Conservation (phyloP, 306 rosid species). For the Carpinus fangiana region DNA sequence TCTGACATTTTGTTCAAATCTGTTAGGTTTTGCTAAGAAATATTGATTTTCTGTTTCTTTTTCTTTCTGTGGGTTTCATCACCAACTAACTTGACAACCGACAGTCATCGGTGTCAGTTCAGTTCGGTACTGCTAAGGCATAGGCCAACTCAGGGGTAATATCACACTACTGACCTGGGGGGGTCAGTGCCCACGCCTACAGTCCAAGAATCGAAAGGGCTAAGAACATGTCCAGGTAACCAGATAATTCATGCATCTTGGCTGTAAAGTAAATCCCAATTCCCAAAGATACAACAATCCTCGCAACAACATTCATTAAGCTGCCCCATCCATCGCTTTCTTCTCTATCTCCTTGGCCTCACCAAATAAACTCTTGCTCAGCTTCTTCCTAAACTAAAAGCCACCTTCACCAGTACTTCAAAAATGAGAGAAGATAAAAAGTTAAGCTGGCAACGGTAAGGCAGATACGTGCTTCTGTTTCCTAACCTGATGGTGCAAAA, state of each 20-base stretch:
- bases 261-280: neutral
- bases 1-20: no score
- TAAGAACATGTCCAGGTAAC: neutral
- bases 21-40: no score
- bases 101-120: no score
- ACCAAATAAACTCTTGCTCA: neutral
- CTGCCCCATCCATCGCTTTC: neutral
- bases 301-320: neutral
- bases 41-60: no score
- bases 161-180: no score
- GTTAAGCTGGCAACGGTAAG: neutral
- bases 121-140: no score
- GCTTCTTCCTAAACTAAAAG: neutral
- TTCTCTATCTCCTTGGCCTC: neutral
- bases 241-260: neutral
- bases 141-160: no score
- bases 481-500: neutral
- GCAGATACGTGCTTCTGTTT: neutral
- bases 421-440: neutral
- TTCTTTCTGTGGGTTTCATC: no score
- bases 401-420: neutral
- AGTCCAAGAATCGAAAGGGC: neutral
- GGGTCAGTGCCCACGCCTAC: no score
- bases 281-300: no score
- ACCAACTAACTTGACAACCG: no score